Base-by-base conservation (phyloP, 805 yeast genomes). In the Metschnikowia bowlesiae region DNA sequence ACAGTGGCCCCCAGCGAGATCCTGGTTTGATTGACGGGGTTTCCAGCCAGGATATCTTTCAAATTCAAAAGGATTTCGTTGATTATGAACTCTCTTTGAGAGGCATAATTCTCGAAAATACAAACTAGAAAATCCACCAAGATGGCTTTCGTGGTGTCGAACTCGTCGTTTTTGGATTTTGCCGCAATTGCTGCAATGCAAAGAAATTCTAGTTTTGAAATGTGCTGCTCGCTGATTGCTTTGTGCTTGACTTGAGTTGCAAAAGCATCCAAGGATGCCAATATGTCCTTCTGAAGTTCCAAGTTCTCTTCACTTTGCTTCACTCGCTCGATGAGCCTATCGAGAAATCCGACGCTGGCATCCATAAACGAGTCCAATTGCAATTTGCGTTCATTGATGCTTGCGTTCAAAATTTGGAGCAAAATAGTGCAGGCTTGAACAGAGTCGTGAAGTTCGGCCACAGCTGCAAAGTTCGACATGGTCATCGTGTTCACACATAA, bases 141-240 rank as follows among this genome's bases (percentile, higher is more conserved):
- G 10, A 54, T 60, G 28, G 35, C 51, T 37, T 66, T 64, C 42
- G 76, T 52, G 4, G 61, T 56, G 13, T 69, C 70, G 4, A 65
- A 61, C 6, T 51, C 53, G 2, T 60, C 34, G 0, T 46, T 35
- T 1, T 57, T 57, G 1, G 53, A 49, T n/a, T 70, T 74, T 26
- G 62, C 56, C 54, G 80, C 82, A 0, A 83, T 60, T 0, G 75
- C 56, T 32, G 62, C 63, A 7, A 73, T 56, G 7, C 77, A 64
- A 26, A 81, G 62, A 56, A 81, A 85, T 52, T 85, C 88, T 30
- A 87, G 57, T 53, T 77, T 79, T 0, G 89, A 82, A 8, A 85
- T 60, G 0, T 77, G 58, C 2, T 68, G 71, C 37, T 85, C 91
- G 48, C 81, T 68, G 0, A 65, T 44, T 5, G 59, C 38, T 4